phyloP scores from a whole-genome alignment of 129 eudicot species.

The Cynara cardunculus region DNA sequence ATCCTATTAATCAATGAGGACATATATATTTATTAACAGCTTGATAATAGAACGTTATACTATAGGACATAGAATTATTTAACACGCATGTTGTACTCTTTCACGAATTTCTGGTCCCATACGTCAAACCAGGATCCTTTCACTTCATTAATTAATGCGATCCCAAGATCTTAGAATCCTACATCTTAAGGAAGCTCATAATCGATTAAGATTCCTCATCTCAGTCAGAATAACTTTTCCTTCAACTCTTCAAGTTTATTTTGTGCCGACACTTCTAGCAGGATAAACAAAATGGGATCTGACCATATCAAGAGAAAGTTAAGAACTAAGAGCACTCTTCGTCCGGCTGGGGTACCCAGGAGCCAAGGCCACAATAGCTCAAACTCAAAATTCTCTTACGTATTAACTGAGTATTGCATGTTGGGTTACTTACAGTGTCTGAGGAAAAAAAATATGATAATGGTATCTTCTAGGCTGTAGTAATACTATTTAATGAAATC shows the following conservation, averaged over 20 bases:
- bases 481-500: not conserved
- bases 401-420: not conserved
- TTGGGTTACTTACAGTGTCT: not conserved
- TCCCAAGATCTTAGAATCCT: not conserved
- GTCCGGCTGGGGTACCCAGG: not conserved
- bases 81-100: not conserved
- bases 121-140: constrained; percentile 2
- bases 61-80: not conserved
- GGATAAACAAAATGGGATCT: not conserved
- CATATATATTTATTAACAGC: not conserved
- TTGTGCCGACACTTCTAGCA: not conserved
- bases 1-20: not conserved
- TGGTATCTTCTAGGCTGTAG: not conserved
- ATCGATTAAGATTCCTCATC: not conserved
- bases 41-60: not conserved
- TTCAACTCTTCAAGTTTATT: not conserved
- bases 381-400: not conserved
- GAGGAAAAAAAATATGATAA: not conserved
- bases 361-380: not conserved
- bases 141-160: not conserved
- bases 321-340: not conserved
- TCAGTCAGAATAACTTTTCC: not conserved
- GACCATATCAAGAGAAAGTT: no score
- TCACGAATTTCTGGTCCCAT: not conserved
- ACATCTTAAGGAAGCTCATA: not conserved